Evolutionary conservation across 257 asterid genomes (phyloP).

Genomic region (Nicotiana obtusifolia): DNA sequence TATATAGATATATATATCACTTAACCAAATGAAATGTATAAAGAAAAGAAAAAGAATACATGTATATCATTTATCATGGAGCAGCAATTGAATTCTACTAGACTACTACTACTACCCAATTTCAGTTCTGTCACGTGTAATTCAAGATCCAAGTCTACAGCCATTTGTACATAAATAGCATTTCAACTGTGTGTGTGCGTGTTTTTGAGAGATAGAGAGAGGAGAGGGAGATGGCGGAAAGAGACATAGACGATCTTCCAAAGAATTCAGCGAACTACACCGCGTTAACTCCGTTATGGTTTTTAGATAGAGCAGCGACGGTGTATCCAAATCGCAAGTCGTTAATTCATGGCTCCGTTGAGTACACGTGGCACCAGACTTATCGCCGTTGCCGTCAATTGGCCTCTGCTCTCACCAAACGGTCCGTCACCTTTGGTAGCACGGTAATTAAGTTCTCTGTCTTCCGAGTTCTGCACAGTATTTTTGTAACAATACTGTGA

Average conservation of each 20-base stretch:
- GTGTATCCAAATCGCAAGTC: constrained; percentile 74
- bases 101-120: too few relatives aligned
- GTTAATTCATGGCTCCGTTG: constrained; percentile 54
- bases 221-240: constrained; percentile 29
- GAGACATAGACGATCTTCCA: constrained; percentile 85
- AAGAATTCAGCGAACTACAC: constrained; percentile 74
- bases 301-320: constrained; percentile 75
- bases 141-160: too few relatives aligned
- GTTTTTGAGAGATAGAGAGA: constrained; percentile 6
- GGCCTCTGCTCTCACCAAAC: constrained; percentile 69
- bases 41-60: too few relatives aligned
- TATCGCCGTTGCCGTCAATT: constrained; percentile 84
- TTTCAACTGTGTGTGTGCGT: not conserved
- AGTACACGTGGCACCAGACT: constrained; percentile 85
- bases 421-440: constrained; percentile 66
- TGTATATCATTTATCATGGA: too few relatives aligned
- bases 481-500: too few relatives aligned
- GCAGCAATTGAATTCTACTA: too few relatives aligned
- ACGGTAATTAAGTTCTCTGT: constrained; percentile 38
- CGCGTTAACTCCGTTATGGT: constrained; percentile 73
- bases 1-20: too few relatives aligned
- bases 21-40: too few relatives aligned
- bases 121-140: too few relatives aligned
- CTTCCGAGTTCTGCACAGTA: too few relatives aligned
- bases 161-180: too few relatives aligned